A percentile compares a stretch with the other conserved stretches of the same genome.
Evolutionary conservation across 2,329 filamentous ascomycete species (phyloP).

Genomic region (Cryphonectria nitschkei): DNA sequence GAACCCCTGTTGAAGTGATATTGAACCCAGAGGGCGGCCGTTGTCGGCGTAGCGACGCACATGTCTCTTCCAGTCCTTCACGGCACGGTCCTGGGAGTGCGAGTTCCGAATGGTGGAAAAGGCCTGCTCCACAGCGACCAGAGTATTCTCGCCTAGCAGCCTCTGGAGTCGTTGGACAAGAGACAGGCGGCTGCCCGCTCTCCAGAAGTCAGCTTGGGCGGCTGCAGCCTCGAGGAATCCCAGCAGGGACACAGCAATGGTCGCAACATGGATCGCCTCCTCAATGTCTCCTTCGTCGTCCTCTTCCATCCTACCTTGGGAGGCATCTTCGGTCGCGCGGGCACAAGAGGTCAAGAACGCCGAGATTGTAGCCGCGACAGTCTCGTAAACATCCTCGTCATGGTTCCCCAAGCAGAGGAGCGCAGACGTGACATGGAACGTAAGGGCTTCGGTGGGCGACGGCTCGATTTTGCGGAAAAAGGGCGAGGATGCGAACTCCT

Average conservation of each 20-base stretch:
- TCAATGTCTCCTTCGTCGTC: slow-evolving; percentile 64
- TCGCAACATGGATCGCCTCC: slow-evolving; percentile 71
- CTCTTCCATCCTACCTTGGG: slow-evolving; percentile 57
- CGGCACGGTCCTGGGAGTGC: slow-evolving; percentile 63
- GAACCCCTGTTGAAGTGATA: slow-evolving; percentile 88
- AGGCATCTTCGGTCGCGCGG: slow-evolving; percentile 59
- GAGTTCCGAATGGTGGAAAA: slow-evolving; percentile 89
- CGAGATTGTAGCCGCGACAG: slow-evolving; percentile 68
- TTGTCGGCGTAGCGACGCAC: slow-evolving; percentile 79
- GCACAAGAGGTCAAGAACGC: slow-evolving; percentile 74
- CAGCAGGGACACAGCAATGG: slow-evolving; percentile 80
- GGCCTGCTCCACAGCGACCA: slow-evolving; percentile 85
- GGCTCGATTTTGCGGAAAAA: slow-evolving; percentile 82
- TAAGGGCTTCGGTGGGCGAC: slow-evolving; percentile 84
- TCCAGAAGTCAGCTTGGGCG: slow-evolving; percentile 81
- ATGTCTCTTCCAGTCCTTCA: slow-evolving; percentile 88
- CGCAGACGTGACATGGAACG: slow-evolving; percentile 77
- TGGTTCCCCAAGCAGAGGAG: slow-evolving; percentile 79
- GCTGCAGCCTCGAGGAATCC: slow-evolving; percentile 87
- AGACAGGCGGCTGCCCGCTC: slow-evolving; percentile 69
- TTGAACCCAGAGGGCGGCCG: slow-evolving; percentile 83
- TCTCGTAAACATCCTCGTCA: slow-evolving; percentile 69
- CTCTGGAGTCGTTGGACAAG: slow-evolving; percentile 73
- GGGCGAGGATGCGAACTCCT: slow-evolving; percentile 78
- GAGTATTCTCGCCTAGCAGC: slow-evolving; percentile 81